Evolutionary conservation across 768 basidiomycete species (phyloP).

Genomic region (Lactarius trivialis): DNA sequence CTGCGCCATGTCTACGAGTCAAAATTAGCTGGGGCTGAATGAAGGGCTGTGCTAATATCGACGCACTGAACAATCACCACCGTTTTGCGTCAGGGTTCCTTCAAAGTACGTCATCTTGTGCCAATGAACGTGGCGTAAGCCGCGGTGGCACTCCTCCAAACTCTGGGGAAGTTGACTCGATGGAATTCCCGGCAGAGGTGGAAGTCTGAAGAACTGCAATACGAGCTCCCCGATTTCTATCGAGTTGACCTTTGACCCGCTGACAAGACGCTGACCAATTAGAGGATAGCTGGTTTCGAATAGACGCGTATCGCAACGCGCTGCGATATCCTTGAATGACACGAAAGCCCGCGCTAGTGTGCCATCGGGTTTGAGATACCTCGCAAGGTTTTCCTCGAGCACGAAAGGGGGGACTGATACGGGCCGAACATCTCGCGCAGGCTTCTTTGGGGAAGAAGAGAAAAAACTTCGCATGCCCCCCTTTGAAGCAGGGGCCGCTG

Average conservation of each 20-base stretch:
- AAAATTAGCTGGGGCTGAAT: slow-evolving; percentile 5
- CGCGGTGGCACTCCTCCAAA: slow-evolving; percentile 86
- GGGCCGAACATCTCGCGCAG: slow-evolving; percentile 42
- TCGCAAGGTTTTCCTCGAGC: slow-evolving; percentile 69
- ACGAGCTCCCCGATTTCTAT: slow-evolving; percentile 81
- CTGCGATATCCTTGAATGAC: slow-evolving; percentile 80
- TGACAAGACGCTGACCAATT: slow-evolving; percentile 65
- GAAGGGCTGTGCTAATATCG: not conserved
- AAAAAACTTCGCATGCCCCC: slow-evolving; percentile 71
- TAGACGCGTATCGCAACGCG: slow-evolving; percentile 75
- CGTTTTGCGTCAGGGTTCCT: slow-evolving; percentile 86
- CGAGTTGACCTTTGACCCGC: slow-evolving; percentile 51
- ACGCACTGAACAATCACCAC: slow-evolving; percentile 88
- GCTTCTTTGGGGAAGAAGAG: slow-evolving; percentile 66
- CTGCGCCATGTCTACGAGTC: slow-evolving; percentile 66
- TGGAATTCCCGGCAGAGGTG: slow-evolving; percentile 77
- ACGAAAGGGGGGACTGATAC: slow-evolving; percentile 31
- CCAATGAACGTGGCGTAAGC: slow-evolving; percentile 86
- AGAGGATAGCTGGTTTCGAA: slow-evolving; percentile 80
- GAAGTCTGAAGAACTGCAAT: slow-evolving; percentile 85
- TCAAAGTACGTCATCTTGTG: slow-evolving; percentile 93
- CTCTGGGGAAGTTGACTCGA: slow-evolving; percentile 81
- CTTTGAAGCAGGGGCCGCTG: slow-evolving; percentile 49
- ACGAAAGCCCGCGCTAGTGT: slow-evolving; percentile 84
- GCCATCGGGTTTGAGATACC: slow-evolving; percentile 79